phyloP scores from a whole-genome alignment of 768 basidiomycete genomes.

The Amanita subjunquillea region DNA sequence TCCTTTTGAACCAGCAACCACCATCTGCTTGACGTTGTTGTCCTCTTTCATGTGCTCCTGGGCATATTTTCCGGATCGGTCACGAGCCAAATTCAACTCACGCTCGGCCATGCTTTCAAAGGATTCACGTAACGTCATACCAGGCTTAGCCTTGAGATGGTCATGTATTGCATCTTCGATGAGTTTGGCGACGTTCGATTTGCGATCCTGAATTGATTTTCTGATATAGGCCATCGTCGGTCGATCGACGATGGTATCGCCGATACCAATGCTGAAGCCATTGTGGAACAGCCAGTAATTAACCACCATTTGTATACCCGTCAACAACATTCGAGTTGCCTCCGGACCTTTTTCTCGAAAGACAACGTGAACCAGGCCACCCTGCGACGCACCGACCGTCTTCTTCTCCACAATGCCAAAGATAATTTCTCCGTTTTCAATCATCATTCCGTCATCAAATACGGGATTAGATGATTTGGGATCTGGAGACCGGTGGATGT shows the following conservation, averaged over 20 bases:
- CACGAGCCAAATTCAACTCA: constrained; percentile 90
- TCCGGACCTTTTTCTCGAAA: constrained; percentile 98
- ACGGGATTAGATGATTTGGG: constrained; percentile 73
- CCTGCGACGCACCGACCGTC: constrained; percentile 93
- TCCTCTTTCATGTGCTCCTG: constrained; percentile 96
- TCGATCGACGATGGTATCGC: constrained; percentile 92
- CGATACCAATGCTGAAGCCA: constrained; percentile 98
- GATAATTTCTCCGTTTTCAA: constrained; percentile 94
- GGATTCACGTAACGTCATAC: constrained; percentile 99
- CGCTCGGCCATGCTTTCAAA: constrained; percentile 91
- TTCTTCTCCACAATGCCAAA: constrained; percentile 97
- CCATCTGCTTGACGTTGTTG: constrained; percentile 99
- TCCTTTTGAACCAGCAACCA: constrained; percentile 97
- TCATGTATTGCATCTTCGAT: constrained; percentile 83
- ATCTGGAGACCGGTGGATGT: constrained; percentile 75
- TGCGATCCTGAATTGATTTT: constrained; percentile 70
- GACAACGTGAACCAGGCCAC: constrained; percentile 91
- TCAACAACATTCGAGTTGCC: constrained; percentile 82
- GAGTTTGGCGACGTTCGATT: constrained; percentile 66
- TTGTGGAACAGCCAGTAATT: constrained; percentile 99
- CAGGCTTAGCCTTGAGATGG: constrained; percentile 79
- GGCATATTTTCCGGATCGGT: constrained; percentile 91
- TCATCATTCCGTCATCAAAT: constrained; percentile 88
- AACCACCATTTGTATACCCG: constrained; percentile 89
- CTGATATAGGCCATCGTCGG: constrained; percentile 85